Percentiles rank a stretch among this genome's conserved stretches.
phyloP scores from a whole-genome alignment of 306 rosid genomes.

The Pyrus betulifolia region DNA sequence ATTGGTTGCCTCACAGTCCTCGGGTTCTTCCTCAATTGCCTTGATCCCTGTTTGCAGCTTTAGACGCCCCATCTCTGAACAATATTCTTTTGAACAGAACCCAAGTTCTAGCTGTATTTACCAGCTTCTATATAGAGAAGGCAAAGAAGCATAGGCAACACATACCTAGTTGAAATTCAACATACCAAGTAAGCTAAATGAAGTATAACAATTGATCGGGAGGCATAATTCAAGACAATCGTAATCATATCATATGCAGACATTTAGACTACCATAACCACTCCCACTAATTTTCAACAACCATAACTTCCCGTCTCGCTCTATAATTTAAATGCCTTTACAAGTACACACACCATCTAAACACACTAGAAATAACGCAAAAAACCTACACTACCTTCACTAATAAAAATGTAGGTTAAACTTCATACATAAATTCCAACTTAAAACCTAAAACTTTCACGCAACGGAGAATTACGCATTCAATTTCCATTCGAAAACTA shows the following conservation, averaged over 20 bases:
- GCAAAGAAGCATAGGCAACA: conserved; percentile 8
- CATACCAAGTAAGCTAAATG: neutral
- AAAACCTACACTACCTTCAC: neutral
- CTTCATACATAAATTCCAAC: neutral
- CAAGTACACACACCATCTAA: neutral
- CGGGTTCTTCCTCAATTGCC: conserved; percentile 85
- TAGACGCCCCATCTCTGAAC: conserved; percentile 57
- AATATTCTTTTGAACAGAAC: conserved; percentile 17
- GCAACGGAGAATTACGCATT: neutral
- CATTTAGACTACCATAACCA: neutral
- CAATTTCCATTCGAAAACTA: neutral
- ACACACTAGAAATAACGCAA: neutral
- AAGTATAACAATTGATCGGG: neutral
- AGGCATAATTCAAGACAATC: neutral
- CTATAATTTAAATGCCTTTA: neutral
- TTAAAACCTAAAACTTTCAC: neutral
- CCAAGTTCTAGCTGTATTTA: conserved; percentile 2
- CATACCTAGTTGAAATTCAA: neutral
- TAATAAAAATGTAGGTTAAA: neutral
- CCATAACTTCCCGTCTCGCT: neutral
- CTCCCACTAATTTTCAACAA: neutral
- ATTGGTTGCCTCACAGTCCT: conserved; percentile 53
- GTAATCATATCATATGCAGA: neutral
- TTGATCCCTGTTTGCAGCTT: conserved; percentile 73
- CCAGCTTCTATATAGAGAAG: neutral